Evolutionary conservation across 371 early-diverging fungal genomes (phyloP).

Genomic region (Mucor mucedo): DNA sequence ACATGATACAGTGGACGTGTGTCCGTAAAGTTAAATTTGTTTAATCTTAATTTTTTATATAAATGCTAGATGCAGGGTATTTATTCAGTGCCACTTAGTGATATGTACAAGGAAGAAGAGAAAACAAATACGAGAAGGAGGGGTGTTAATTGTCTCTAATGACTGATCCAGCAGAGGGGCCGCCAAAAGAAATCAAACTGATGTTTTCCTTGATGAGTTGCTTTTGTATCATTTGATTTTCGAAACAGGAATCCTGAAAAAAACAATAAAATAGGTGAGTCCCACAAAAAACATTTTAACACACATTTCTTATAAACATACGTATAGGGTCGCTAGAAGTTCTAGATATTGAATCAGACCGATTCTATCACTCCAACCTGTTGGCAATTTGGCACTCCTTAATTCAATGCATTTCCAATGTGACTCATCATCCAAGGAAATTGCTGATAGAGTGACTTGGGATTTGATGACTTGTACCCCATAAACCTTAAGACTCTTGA

Average conservation of each 20-base stretch:
- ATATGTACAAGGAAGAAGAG: neutral
- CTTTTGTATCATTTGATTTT: constrained; percentile 19
- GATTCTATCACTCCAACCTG: constrained; percentile 22
- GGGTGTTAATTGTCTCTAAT: constrained; percentile 21
- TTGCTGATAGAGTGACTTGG: constrained; percentile 26
- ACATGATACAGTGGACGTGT: too few relatives aligned
- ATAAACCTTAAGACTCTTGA: constrained; percentile 20
- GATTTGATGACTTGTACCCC: constrained; percentile 2
- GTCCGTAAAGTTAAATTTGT: too few relatives aligned
- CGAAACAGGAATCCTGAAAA: constrained; percentile 18
- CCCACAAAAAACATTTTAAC: constrained; percentile 12
- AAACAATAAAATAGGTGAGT: constrained; percentile 16
- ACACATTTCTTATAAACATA: constrained; percentile 21
- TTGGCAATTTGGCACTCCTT: constrained; percentile 8
- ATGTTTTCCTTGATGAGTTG: constrained; percentile 21
- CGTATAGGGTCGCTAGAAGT: constrained; percentile 22
- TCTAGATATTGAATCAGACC: constrained; percentile 25
- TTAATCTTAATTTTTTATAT: too few relatives aligned
- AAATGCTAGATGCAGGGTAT: neutral
- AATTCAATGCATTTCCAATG: constrained; percentile 19
- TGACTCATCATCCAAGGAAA: constrained; percentile 24
- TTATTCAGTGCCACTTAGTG: constrained; percentile 1
- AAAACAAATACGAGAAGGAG: neutral
- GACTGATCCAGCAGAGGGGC: constrained; percentile 23
- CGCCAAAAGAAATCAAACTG: constrained; percentile 22